These are phyloP conservation scores for Phytophthora nicotianae DNA, from an alignment of 352 stramenopile genomes.

Conservation along the genomic window DNA sequence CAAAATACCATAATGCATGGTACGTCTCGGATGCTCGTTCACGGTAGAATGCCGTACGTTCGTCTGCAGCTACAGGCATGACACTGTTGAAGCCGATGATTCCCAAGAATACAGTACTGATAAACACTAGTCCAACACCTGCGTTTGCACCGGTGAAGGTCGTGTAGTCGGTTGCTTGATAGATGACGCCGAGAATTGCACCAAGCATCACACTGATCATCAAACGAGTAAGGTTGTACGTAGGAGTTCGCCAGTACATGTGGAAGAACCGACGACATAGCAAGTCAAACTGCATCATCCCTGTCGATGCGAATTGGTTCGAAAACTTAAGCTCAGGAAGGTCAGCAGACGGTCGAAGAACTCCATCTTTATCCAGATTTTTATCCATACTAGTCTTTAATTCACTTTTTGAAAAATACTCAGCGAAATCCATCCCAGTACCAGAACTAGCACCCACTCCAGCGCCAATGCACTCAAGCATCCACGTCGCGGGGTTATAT, in stretches of 20 bases:
- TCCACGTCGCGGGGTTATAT: constrained; percentile 93
- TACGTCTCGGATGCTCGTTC: constrained; percentile 93
- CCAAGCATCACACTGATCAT: constrained; percentile 74
- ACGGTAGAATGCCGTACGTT: constrained; percentile 91
- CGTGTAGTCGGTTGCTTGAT: constrained; percentile 58
- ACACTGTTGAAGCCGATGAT: constrained; percentile 84
- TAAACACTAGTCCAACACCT: constrained; percentile 81
- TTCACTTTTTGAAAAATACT: constrained; percentile 44
- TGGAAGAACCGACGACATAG: constrained; percentile 65
- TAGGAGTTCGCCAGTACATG: constrained; percentile 83
- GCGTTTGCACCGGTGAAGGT: constrained; percentile 50
- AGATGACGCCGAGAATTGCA: constrained; percentile 78
- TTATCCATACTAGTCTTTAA: constrained; percentile 42
- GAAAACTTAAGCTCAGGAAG: constrained; percentile 49
- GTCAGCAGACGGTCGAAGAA: constrained; percentile 34
- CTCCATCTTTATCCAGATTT: constrained; percentile 50
- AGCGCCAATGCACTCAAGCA: constrained; percentile 80
- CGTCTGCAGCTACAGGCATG: constrained; percentile 76
- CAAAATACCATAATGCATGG: constrained; percentile 76
- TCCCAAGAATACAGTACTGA: constrained; percentile 80
- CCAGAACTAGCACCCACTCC: constrained; percentile 31
- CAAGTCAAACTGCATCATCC: constrained; percentile 37
- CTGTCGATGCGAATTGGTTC: constrained; percentile 38
- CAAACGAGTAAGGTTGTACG: constrained; percentile 85
- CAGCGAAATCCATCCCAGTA: constrained; percentile 43